A percentile compares a stretch with the other conserved stretches of the same genome.
phyloP scores from a whole-genome alignment of 2,329 filamentous ascomycete species.

The Pseudogymnoascus verrucosus region DNA sequence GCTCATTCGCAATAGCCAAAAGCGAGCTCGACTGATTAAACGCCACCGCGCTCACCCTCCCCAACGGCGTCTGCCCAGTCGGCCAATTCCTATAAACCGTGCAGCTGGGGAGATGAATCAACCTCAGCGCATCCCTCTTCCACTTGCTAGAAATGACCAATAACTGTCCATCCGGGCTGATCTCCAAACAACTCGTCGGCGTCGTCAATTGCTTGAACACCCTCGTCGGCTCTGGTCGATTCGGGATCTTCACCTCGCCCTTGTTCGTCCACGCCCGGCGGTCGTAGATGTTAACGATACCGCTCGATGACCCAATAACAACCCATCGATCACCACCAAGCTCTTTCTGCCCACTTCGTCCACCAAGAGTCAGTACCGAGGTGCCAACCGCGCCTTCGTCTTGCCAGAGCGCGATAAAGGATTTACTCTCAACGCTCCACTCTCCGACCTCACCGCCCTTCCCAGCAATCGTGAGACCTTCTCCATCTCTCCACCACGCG shows the following conservation, averaged over 20 bases:
- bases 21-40: slow-evolving; percentile 59
- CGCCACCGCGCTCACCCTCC: slow-evolving; percentile 68
- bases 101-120: slow-evolving; percentile 85
- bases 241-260: slow-evolving; percentile 45
- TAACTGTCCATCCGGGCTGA: slow-evolving; percentile 84
- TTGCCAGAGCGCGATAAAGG: slow-evolving; percentile 73
- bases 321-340: slow-evolving; percentile 83
- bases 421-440: slow-evolving; percentile 62
- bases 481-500: slow-evolving; percentile 81
- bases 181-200: slow-evolving; percentile 68
- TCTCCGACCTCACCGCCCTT: slow-evolving; percentile 87
- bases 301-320: slow-evolving; percentile 75
- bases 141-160: slow-evolving; percentile 77
- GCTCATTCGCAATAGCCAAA: slow-evolving; percentile 81
- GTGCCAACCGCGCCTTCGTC: slow-evolving; percentile 86
- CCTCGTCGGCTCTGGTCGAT: slow-evolving; percentile 62
- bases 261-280: slow-evolving; percentile 40
- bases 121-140: slow-evolving; percentile 79
- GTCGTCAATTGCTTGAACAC: slow-evolving; percentile 82
- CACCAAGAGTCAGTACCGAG: slow-evolving; percentile 74
- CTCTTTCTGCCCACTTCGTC: slow-evolving; percentile 48
- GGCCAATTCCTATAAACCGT: slow-evolving; percentile 98
- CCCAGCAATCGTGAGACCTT: slow-evolving; percentile 73
- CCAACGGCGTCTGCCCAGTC: slow-evolving; percentile 79
- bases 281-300: slow-evolving; percentile 92